These are phyloP conservation scores for Pisolithus thermaeus DNA, from an alignment of 1,284 basidiomycete species.

Conservation along the genomic window DNA sequence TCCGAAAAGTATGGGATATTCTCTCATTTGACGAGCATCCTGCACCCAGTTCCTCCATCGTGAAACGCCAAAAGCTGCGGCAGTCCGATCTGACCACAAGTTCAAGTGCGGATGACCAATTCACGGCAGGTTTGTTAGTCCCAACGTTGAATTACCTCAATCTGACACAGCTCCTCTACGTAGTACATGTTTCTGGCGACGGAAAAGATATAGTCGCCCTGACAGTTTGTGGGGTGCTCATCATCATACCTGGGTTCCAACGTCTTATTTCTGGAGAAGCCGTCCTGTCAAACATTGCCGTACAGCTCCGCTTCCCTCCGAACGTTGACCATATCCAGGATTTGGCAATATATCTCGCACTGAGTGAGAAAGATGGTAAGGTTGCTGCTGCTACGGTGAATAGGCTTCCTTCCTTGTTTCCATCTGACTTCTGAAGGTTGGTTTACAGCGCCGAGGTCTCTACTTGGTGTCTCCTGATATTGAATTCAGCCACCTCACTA, in stretches of 20 bases:
- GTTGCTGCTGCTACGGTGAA: constrained; percentile 48
- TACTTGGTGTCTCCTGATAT: constrained; percentile 35
- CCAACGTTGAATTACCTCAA: background rate
- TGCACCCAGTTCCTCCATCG: constrained; percentile 19
- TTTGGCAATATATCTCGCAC: constrained; percentile 46
- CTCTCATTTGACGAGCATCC: constrained; percentile 11
- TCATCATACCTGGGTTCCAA: constrained; percentile 52
- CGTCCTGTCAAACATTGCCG: constrained; percentile 31
- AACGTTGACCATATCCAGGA: constrained; percentile 8
- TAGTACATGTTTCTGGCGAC: constrained; percentile 57
- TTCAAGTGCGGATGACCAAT: constrained; percentile 9
- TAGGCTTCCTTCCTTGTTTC: background rate
- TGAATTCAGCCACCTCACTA: constrained; percentile 12
- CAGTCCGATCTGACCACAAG: background rate
- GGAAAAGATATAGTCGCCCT: constrained; percentile 51
- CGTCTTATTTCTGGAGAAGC: constrained; percentile 32
- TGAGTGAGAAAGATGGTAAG: constrained; percentile 37
- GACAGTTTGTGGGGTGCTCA: constrained; percentile 36
- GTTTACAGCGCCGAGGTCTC: constrained; percentile 40
- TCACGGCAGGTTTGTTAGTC: constrained; percentile 24
- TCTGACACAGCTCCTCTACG: background rate
- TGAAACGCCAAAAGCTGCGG: constrained; percentile 14
- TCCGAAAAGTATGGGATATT: constrained; percentile 28
- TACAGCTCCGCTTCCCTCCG: constrained; percentile 40
- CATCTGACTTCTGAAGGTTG: background rate